Evolutionary conservation across 148 eudicot species (phyloP).

Genomic region (Suaeda aralocaspica): DNA sequence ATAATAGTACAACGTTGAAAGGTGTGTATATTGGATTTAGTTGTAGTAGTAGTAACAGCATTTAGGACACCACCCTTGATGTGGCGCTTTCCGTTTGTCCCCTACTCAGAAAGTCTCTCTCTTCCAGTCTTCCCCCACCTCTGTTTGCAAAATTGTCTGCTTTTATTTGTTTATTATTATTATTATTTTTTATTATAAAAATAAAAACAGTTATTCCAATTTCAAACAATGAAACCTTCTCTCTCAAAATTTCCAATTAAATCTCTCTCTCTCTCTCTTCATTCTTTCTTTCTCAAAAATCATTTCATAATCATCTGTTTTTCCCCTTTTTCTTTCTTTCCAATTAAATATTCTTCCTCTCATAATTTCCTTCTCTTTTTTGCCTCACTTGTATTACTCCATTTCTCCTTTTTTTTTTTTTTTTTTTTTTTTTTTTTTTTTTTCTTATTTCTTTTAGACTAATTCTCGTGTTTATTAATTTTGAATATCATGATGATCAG

Average conservation of each 20-base stretch:
- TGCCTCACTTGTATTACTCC: not conserved
- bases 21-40: too few relatives aligned
- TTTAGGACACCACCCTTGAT: not conserved
- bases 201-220: too few relatives aligned
- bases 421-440: not conserved
- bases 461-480: not conserved
- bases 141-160: too few relatives aligned
- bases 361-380: not conserved
- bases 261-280: not conserved
- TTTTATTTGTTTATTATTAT: too few relatives aligned
- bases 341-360: too few relatives aligned
- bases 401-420: not conserved
- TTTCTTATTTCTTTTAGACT: not conserved
- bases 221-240: not conserved
- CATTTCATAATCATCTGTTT: not conserved
- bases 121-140: too few relatives aligned
- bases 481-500: constrained; percentile 6
- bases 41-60: too few relatives aligned
- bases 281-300: not conserved
- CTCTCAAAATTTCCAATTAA: not conserved
- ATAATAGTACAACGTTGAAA: too few relatives aligned
- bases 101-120: too few relatives aligned
- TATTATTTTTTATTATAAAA: too few relatives aligned
- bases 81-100: not conserved
- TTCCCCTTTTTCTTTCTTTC: not conserved